Conservation (phyloP, 176 grass and related monocot species). For the Avena atlantica region DNA sequence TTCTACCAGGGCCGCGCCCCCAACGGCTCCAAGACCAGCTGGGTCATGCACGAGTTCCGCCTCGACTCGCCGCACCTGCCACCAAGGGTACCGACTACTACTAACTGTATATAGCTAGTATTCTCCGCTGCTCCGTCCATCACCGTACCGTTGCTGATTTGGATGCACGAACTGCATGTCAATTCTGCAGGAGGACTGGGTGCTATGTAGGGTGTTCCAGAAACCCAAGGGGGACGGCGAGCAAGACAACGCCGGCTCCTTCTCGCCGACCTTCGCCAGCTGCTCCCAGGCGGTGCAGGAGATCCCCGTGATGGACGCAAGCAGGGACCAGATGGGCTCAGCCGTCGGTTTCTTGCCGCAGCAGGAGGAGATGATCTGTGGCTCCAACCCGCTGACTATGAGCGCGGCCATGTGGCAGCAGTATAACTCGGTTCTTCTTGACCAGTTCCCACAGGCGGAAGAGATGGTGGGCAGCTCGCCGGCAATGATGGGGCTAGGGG, state of each 20-base stretch:
- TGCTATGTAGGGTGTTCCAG: slow-evolving; percentile 89
- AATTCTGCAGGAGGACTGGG: slow-evolving; percentile 78
- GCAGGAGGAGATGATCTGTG: slow-evolving; percentile 31
- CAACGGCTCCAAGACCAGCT: slow-evolving; percentile 72
- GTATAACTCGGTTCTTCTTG: slow-evolving; percentile 44
- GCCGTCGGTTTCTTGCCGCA: background rate
- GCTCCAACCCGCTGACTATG: slow-evolving; percentile 33
- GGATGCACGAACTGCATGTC: background rate
- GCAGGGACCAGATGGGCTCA: slow-evolving; percentile 41
- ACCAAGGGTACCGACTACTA: slow-evolving; percentile 48
- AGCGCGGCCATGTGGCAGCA: slow-evolving; percentile 48
- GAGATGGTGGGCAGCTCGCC: slow-evolving; percentile 27
- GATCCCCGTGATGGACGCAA: slow-evolving; percentile 35
- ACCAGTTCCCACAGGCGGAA: slow-evolving; percentile 42
- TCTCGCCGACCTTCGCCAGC: slow-evolving; percentile 40
- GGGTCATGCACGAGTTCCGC: slow-evolving; percentile 95
- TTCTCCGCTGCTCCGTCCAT: too few species aligned
- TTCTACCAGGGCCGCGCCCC: slow-evolving; percentile 88
- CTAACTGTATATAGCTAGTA: too few species aligned
- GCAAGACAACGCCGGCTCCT: slow-evolving; percentile 40
- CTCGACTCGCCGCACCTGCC: slow-evolving; percentile 71
- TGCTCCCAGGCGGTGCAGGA: slow-evolving; percentile 35
- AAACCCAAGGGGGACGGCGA: slow-evolving; percentile 67
- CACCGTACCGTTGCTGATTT: background rate
- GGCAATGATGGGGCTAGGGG: slow-evolving; percentile 43